Evolutionary conservation across 2,329 filamentous ascomycete species (phyloP), one percentile per base, ranked within the genome.

Genomic region (Periconia macrospinosa): DNA sequence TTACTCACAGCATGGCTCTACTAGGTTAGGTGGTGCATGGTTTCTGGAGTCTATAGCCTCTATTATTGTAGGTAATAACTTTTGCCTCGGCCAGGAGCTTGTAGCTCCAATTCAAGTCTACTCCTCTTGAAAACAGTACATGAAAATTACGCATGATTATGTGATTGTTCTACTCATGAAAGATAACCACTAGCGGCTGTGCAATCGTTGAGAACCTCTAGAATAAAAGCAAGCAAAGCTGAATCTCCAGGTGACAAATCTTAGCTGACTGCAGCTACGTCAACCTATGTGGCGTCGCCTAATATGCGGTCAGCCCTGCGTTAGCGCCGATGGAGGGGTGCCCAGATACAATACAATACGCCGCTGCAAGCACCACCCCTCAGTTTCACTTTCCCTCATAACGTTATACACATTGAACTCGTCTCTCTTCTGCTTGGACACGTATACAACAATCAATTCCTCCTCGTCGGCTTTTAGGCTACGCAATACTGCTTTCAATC

Each of bases 1-100:
- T 35, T 17, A 15, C 49, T 54, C 30, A 7, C n/a, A 41, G 44
- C 50, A 57, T 55, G 49, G 51, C 30, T 53, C 46, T 44, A n/a
- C 37, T 30, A 30, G 45, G 41, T 23, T 19, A 41, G 43, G 37
- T 15, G 48, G 41, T 42, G 49, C 41, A 49, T 52, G 47, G 35
- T 42, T 48, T 45, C 49, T 44, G 42, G 47, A 44, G 50, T 53
- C 27, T 19, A 20, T 53, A 53, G 49, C 49, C 33, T 40, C 41
- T 47, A 37, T n/a, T 37, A 13, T 27, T 13, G 6, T n/a, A 49
- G 43, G 48, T 52, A 54, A 43, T 37, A 37, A 13, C 33, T 37
- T 54, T 19, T 50, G 30, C 37, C 23, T 41, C 33, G 46, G n/a
- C n/a, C 35, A 14, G 46, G 47, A 51, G 47, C 49, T 37, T 37